Evolutionary conservation across 2,329 filamentous ascomycete species (phyloP), one percentile per base, ranked within the genome.

Genomic region (Cytospora leucostoma): DNA sequence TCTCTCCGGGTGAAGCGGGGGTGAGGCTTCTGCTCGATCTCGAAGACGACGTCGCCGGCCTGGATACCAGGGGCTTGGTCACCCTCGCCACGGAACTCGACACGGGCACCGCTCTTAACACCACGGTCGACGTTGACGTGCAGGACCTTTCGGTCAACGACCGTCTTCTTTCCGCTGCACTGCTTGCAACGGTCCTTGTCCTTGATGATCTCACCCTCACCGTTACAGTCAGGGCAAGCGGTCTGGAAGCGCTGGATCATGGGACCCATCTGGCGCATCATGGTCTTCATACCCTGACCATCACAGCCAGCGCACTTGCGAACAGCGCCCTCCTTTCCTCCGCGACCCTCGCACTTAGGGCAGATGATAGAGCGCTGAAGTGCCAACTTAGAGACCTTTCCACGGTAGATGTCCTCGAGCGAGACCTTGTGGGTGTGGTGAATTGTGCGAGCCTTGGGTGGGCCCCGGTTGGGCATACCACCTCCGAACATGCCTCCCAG

Each of bases 221-320:
- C 96, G 71, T 95, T 94, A 77, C 95, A 99, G 80, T 99, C 96
- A 34, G 93, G 91, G 85, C 95, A 99, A 71, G 97, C 93, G 35
- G 94, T 98, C 84, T 99, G 95, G 88, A 99, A 99, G 64, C 95
- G 92, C 82, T 99, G 96, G 71, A 99, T 98, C 95, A 99, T 99
- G 65, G 95, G 95, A 58, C 95, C 95, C 93, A 99, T 98, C 80
- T 99, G 95, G 75, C 96, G 91, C 95, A 99, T 97, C 94, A 99
- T 98, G 49, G 92, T 97, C 90, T 98, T 98, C 91, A 97, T 97
- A 78, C 95, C 95, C 68, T 90, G 87, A 69, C 95, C 95, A 72
- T 96, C 92, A 77, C 95, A 99, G 73, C 92, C 91, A 49, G 86
- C 75, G 79, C 95, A 99, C 73, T 90, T 91, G 82, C 93, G 94